Evolutionary conservation across 768 basidiomycete species (phyloP).

Genomic region (Suillus subaureus): DNA sequence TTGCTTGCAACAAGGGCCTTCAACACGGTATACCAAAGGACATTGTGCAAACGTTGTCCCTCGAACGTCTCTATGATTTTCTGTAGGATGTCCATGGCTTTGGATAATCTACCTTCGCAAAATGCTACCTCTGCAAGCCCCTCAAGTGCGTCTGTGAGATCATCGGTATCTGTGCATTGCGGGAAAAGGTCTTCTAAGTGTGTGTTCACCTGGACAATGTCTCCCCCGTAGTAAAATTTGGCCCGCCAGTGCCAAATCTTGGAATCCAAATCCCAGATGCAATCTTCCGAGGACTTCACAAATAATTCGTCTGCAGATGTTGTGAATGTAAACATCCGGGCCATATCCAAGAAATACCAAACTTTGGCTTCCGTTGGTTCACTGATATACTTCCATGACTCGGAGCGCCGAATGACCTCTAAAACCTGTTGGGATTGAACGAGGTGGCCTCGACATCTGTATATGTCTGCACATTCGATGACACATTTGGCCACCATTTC

Average conservation of each 20-base stretch:
- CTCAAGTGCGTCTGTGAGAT: not conserved
- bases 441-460: not conserved
- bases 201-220: not conserved
- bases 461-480: not conserved
- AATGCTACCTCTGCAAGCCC: not conserved
- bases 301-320: not conserved
- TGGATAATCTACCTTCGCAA: not conserved
- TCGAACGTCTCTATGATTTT: not conserved
- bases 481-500: not conserved
- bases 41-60: not conserved
- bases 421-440: not conserved
- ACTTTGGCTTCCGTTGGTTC: not conserved
- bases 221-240: not conserved
- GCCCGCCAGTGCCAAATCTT: not conserved
- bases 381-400: not conserved
- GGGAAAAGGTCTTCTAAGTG: not conserved
- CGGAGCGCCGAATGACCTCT: not conserved
- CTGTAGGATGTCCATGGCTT: not conserved
- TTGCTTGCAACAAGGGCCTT: not conserved
- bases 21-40: not conserved
- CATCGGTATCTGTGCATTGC: not conserved
- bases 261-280: not conserved
- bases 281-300: not conserved
- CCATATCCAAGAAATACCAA: not conserved
- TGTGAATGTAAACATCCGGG: not conserved